These are phyloP conservation scores for Verticillium tricorpus DNA, from an alignment of 2,329 filamentous ascomycete genomes.

Conservation along the genomic window DNA sequence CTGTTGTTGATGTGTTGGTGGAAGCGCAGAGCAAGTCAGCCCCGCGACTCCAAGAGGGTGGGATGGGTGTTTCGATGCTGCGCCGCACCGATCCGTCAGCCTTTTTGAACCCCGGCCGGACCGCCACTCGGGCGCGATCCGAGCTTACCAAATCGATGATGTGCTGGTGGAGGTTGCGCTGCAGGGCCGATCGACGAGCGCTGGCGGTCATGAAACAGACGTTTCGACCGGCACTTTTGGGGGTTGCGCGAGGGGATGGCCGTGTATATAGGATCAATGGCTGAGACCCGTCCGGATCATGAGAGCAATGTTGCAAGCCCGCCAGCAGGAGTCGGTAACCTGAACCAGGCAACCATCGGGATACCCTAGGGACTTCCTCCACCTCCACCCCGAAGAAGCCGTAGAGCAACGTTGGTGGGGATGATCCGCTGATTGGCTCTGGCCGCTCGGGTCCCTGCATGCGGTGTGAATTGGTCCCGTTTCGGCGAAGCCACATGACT, in stretches of 20 bases:
- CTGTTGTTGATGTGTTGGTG: constrained; percentile 4
- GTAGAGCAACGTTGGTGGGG: constrained; percentile 2
- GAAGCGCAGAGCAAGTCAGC: constrained; percentile 9
- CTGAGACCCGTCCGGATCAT: not conserved
- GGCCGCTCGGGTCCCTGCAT: not conserved
- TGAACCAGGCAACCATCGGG: not conserved
- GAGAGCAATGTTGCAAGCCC: not conserved
- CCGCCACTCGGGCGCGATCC: not conserved
- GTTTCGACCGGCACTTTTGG: not conserved
- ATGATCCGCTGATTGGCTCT: not conserved
- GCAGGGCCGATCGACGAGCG: not conserved
- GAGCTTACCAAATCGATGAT: constrained; percentile 1
- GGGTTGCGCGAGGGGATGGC: not conserved
- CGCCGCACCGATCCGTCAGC: constrained; percentile 14
- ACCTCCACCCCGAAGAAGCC: constrained; percentile 18
- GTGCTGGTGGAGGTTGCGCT: not conserved
- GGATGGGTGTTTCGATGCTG: constrained; percentile 8
- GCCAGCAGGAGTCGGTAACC: not conserved
- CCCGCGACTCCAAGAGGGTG: constrained; percentile 6
- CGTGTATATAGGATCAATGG: not conserved
- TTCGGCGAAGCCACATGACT: constrained; percentile 41
- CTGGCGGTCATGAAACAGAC: not conserved
- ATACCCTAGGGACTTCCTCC: not conserved
- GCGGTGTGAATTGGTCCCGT: not conserved
- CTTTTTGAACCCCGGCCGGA: not conserved